Conservation (phyloP, 768 basidiomycete species). For the Pulveroboletus ravenelii region DNA sequence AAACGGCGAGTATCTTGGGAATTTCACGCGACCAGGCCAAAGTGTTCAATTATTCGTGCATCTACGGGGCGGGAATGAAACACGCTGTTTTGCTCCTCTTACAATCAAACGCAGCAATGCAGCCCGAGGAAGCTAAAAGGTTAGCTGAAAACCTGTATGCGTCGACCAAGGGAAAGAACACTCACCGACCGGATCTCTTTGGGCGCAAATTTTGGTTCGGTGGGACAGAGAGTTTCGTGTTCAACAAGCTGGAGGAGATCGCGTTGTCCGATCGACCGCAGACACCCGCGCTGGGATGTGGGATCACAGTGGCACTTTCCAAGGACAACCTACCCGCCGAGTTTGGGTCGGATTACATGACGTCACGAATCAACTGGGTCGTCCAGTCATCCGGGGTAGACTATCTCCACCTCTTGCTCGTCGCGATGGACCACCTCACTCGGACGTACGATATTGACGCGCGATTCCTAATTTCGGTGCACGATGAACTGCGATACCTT, state of each 20-base stretch:
- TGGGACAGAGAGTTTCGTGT: constrained; percentile 91
- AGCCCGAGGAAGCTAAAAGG: constrained; percentile 70
- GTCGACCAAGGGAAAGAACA: constrained; percentile 90
- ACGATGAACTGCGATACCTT: constrained; percentile 94
- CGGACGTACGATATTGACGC: constrained; percentile 78
- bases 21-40: constrained; percentile 95
- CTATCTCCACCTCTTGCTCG: constrained; percentile 94
- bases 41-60: constrained; percentile 98
- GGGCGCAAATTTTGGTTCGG: constrained; percentile 92
- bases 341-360: constrained; percentile 86
- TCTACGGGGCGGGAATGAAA: constrained; percentile 97
- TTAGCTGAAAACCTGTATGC: constrained; percentile 83
- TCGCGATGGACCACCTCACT: constrained; percentile 88
- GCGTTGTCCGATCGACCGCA: constrained; percentile 81
- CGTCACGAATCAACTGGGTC: constrained; percentile 98
- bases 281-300: constrained; percentile 92
- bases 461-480: constrained; percentile 93
- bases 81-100: constrained; percentile 85
- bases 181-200: constrained; percentile 69
- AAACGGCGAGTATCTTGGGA: constrained; percentile 88
- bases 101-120: constrained; percentile 78
- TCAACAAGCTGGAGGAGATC: constrained; percentile 97
- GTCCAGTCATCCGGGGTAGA: constrained; percentile 98
- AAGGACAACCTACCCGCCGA: constrained; percentile 80
- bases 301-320: constrained; percentile 88